Conservation (phyloP, 192 early-diverging fungal genomes). For the Coemansia sp. region DNA sequence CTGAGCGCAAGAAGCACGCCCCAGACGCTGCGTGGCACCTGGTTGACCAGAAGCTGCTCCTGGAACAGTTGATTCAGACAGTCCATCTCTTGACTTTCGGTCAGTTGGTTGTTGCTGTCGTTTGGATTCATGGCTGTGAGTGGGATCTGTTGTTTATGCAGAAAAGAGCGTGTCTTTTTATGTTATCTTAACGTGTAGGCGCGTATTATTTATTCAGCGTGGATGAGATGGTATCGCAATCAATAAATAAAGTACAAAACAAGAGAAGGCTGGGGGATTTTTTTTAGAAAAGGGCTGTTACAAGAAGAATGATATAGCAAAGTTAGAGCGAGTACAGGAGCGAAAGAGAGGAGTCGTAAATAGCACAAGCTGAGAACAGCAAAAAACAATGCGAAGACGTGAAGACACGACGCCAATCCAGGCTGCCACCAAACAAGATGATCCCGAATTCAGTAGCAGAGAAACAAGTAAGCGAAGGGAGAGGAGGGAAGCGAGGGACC, state of each 20-base stretch:
- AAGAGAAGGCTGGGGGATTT: background rate
- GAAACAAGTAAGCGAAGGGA: background rate
- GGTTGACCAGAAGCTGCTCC: slow-evolving; percentile 49
- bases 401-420: background rate
- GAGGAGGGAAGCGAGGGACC: slow-evolving; percentile 4
- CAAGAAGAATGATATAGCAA: background rate
- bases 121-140: background rate
- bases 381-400: background rate
- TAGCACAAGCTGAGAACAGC: background rate
- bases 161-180: background rate
- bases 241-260: slow-evolving; percentile 5
- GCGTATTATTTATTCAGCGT: background rate
- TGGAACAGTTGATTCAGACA: slow-evolving; percentile 49
- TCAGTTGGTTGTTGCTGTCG: background rate
- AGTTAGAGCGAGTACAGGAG: background rate
- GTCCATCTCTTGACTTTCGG: slow-evolving; percentile 48
- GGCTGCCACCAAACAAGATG: background rate
- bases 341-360: background rate
- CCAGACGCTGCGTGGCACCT: slow-evolving; percentile 53
- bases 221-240: background rate
- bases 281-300: background rate
- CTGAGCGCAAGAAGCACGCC: slow-evolving; percentile 54
- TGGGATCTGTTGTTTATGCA: too few relatives aligned
- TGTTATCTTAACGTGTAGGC: background rate
- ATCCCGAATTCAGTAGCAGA: background rate